Evolutionary conservation across 495 filamentous ascomycete species (phyloP), one percentile per base, ranked within the genome.

Genomic region (Tuber borchii): DNA sequence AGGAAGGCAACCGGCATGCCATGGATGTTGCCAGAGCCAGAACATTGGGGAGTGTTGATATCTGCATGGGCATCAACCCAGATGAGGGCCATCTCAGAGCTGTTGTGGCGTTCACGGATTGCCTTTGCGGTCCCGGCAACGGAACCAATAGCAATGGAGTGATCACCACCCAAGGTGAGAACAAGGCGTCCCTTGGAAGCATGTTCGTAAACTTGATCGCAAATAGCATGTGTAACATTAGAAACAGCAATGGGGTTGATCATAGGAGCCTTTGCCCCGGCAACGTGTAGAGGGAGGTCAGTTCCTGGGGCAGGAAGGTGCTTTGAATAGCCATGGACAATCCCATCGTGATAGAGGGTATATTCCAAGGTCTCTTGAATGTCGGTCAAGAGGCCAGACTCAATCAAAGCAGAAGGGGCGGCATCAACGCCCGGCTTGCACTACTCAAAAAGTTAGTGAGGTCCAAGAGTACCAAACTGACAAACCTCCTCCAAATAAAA

Each of bases 41-140:
- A 93, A 68, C 90, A 92, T 87, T 97, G 94, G 70, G 95, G 95
- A 17, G 92, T 92, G 84, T 99, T 99, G 87, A 99, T 97, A 82
- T 98, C 95, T 34, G 94, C 92, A 83, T 99, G 95, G 34, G 95
- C 95, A 84, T 99, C 95, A 9, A 99, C 95, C 95, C 95, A 99
- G 82, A 99, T 95, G 12, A 99, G 92, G 0, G 93, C 95, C 69
- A 97, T 88, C 76, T 97, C 94, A 61, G 90, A 86, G 20, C 90
- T 89, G 1, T 73, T 81, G 74, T 95, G 84, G 44, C 95, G 86
- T 86, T 98, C 93, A 48, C 91, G 88, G 73, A 93, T 91, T 0
- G 95, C 95, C 85, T 91, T 92, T 48, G 93, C 90, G 2, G 90
- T 91, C 6, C 95, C 95, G 26, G 91, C 90, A 75, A 98, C 89